These are phyloP conservation scores for Argentina anserina DNA, from an alignment of 306 rosid genomes.

Conservation along the genomic window DNA sequence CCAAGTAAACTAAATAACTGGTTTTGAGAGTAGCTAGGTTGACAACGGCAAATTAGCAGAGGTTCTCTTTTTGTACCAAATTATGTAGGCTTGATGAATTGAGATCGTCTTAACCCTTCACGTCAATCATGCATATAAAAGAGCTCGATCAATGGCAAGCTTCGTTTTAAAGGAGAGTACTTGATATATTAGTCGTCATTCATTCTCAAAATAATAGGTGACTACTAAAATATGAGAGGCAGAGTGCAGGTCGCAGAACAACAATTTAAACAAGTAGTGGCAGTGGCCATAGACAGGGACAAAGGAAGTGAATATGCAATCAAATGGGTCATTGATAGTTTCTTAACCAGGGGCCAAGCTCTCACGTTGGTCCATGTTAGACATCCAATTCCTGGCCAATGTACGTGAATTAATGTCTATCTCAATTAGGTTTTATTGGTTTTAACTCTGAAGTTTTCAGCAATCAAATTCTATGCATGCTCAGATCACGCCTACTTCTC, in stretches of 20 bases:
- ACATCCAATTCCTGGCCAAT: constrained; percentile 35
- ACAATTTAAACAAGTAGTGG: constrained; percentile 43
- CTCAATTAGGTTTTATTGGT: background rate
- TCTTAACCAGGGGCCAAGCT: constrained; percentile 60
- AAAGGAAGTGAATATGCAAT: constrained; percentile 77
- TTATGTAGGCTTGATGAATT: too few relatives aligned
- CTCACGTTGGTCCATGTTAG: constrained; percentile 61
- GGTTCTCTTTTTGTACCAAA: too few relatives aligned
- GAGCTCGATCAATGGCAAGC: background rate
- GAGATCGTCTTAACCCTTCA: too few relatives aligned
- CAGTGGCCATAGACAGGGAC: constrained; percentile 80
- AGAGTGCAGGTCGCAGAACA: background rate
- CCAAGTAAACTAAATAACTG: too few relatives aligned
- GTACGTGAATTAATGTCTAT: constrained; percentile 25
- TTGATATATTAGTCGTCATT: background rate
- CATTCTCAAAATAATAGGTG: background rate
- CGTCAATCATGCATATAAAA: too few relatives aligned
- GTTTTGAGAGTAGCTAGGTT: too few relatives aligned
- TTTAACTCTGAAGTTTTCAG: background rate
- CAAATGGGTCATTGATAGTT: constrained; percentile 78
- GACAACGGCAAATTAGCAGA: too few relatives aligned
- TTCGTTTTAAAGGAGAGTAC: background rate
- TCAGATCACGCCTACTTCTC: background rate
- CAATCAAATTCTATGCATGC: background rate
- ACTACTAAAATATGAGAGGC: background rate